Conservation (phyloP, 768 basidiomycete genomes). For the Suillus subalutaceus region DNA sequence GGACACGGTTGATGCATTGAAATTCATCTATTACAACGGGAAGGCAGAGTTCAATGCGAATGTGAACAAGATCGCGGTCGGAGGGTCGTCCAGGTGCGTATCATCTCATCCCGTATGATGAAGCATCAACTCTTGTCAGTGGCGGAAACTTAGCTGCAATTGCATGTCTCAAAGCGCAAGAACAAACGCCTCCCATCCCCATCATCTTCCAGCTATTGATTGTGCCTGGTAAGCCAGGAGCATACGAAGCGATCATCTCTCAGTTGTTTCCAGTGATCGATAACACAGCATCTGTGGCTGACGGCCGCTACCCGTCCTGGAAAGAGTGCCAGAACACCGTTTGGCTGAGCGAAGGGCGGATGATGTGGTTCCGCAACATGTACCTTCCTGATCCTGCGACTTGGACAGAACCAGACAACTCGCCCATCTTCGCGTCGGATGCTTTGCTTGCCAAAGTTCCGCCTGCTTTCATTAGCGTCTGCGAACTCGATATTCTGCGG, state of each 20-base stretch:
- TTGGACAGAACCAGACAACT: conserved; percentile 66
- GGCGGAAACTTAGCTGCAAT: conserved; percentile 74
- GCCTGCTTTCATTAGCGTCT: conserved; percentile 62
- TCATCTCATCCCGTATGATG: neutral
- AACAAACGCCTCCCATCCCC: conserved; percentile 51
- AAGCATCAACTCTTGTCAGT: conserved; percentile 34
- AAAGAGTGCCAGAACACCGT: conserved; percentile 56
- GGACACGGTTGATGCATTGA: conserved; percentile 66
- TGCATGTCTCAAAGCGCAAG: conserved; percentile 62
- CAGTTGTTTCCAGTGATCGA: conserved; percentile 48
- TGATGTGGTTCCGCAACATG: conserved; percentile 71
- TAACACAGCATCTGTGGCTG: conserved; percentile 58
- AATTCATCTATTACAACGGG: conserved; percentile 60
- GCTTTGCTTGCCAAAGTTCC: conserved; percentile 53
- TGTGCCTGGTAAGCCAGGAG: conserved; percentile 46
- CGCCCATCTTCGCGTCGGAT: conserved; percentile 69
- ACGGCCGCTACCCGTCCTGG: conserved; percentile 51
- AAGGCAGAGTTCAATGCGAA: conserved; percentile 49
- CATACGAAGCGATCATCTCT: neutral
- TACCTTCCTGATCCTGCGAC: conserved; percentile 67
- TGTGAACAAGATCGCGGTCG: conserved; percentile 59
- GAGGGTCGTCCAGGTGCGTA: conserved; percentile 67
- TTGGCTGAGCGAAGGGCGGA: conserved; percentile 61
- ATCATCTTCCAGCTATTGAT: conserved; percentile 68
- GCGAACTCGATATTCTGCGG: conserved; percentile 66